phyloP scores from a whole-genome alignment of 2,329 filamentous ascomycete species.

The Ophiostoma quercus region DNA sequence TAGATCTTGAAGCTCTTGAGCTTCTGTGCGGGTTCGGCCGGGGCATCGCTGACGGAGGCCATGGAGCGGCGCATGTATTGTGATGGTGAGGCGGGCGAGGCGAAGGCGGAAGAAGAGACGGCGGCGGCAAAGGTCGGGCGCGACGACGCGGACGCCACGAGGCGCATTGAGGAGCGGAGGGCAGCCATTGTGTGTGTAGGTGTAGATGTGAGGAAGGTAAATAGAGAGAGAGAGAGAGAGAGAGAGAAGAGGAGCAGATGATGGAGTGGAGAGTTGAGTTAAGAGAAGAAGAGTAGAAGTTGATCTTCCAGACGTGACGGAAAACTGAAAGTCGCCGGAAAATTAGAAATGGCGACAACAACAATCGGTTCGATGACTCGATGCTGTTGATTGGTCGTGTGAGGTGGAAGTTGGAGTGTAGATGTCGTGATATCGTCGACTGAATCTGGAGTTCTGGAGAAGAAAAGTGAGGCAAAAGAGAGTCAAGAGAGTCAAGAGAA shows the following conservation, averaged over 20 bases:
- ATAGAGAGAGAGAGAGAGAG: neutral
- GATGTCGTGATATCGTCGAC: conserved; percentile 3
- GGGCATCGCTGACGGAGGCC: conserved; percentile 45
- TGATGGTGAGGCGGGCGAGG: conserved; percentile 17
- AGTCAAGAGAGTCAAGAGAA: neutral
- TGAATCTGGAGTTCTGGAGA: neutral
- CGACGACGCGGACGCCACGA: conserved; percentile 39
- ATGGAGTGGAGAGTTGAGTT: neutral
- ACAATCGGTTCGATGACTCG: neutral
- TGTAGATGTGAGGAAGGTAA: neutral
- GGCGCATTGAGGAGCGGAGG: conserved; percentile 54
- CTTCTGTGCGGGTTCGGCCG: conserved; percentile 52
- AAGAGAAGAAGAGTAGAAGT: neutral
- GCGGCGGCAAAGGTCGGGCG: conserved; percentile 21
- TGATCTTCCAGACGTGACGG: neutral
- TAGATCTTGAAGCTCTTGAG: conserved; percentile 98
- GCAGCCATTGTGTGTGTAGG: conserved; percentile 46
- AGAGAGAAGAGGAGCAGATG: neutral
- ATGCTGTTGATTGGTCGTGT: neutral
- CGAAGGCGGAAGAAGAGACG: conserved; percentile 30
- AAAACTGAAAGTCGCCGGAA: conserved; percentile 6
- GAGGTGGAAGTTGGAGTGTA: neutral
- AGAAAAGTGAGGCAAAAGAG: conserved; percentile 7
- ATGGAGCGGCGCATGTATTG: conserved; percentile 45
- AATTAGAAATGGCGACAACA: neutral